Evolutionary conservation across 139 green algal species (phyloP), one percentile per base, ranked within the genome.

Genomic region (Closterium sp.): DNA sequence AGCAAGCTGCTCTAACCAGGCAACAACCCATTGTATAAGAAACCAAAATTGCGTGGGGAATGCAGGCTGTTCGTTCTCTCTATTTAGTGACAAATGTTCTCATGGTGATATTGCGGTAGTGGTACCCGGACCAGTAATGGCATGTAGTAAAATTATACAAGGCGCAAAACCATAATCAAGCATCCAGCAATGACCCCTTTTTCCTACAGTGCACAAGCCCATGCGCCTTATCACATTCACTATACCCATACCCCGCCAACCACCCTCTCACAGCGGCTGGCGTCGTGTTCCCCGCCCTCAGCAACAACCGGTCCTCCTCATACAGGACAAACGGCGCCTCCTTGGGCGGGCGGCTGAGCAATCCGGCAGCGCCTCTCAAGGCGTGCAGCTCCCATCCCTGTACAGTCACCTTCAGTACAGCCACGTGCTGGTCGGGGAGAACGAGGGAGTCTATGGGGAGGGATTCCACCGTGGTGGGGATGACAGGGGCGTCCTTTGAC

Each of bases 351-450:
- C 88, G 64, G 16, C 23, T n/a, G 28, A 91, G 88, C 25, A 91
- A 64, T 43, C 84, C 36, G 8, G 35, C 35, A 31, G 88, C 88
- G 4, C 88, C 88, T 7, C 36, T 64, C 6, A 91, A 25, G 2
- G 38, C 88, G 31, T 91, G 88, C 25, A 91, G 88, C 64, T 91
- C 88, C 88, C 88, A 91, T 21, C 88, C 88, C n/a, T 91, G 88
- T 30, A 91, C 88, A 32, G 43, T 87, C 28, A 91, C 30, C 43
- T 69, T 91, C 23, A 91, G 30, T 23, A 91, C 28, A 21, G 88
- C 88, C 19, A 91, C 88, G 21, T 91, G 88, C 55, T 87, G 88
- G 25, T 91, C 35, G 25, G 64, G 34, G n/a, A 30, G 23, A 28
- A 91, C 36, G n/a, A 91, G 25, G n/a, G 25, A 66, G 64, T 91